Base-by-base conservation (phyloP, 2,329 filamentous ascomycete genomes). In the Ascochyta viciae-villosae region DNA sequence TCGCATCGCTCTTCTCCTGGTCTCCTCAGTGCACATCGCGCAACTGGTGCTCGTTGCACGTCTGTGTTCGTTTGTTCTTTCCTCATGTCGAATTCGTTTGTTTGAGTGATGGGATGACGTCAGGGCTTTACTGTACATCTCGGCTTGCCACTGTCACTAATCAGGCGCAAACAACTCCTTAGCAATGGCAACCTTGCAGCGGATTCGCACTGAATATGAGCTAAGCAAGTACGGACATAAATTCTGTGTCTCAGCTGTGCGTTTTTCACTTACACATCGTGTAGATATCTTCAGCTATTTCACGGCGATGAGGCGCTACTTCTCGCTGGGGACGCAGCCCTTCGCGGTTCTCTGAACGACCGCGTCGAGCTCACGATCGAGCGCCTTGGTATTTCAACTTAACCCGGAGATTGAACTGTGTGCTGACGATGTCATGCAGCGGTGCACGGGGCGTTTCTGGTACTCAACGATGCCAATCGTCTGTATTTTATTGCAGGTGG, bases 221-320 rank as follows among this genome's bases (percentile, higher is more conserved):
- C 24, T 54, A 24, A 44, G 33, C 33, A 48, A 44, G 44, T 48
- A 54, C 6, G 51, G 23, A 4, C 23, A 16, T 27, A 19, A 7
- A 8, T 4, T 16, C 24, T 13, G 15, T 26, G 13, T 12, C 24
- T 15, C 15, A n/a, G 12, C 16, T 12, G 26, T 24, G 3, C 27
- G 7, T 16, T 22, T 22, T 10, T n/a, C 26, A 23, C 50, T 43
- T 22, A 44, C 33, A 24, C 13, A 6, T 16, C 8, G 16, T 19
- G 19, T 15, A 49, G 44, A 44, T 44, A 48, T 39, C 39, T 54
- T 15, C 44, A 54, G 38, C 39, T 44, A 8, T 48, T 47, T 24
- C n/a, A 33, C 4, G 39, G 24, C 34, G 31, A 42, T 9, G n/a
- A 34, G 16, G 19, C 23, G 15, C 31, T 46, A 6, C 34, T 44